Base-by-base conservation (phyloP, 768 basidiomycete genomes). In the Mycena galopus region DNA sequence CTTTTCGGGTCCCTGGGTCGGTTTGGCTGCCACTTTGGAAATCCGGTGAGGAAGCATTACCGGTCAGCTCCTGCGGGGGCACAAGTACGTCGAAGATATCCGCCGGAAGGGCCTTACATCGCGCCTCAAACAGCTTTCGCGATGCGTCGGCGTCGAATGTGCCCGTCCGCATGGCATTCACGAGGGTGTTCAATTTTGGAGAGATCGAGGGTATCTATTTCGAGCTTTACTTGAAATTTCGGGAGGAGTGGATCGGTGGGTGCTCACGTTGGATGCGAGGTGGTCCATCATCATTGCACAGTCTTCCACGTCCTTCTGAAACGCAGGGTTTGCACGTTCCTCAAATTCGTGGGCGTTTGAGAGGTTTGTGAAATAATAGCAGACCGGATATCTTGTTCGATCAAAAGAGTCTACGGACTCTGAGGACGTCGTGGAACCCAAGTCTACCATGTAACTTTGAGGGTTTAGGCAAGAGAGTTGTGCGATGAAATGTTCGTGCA, bases 101-200 rank as follows among this genome's bases (percentile, higher is more conserved):
- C 4, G 83, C 80, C 37, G 87, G 84, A 17, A 89, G 77, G 8
- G 86, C 81, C 65, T 83, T 83, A 71, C 84, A 86, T 8, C 88
- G 77, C 14, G 87, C 86, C 71, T 89, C 88, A 65, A 89, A 88
- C 56, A 88, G 79, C 61, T 85, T 86, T 14, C 86, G 82, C 2
- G 87, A 79, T 60, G 86, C 87, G 42, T 90, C 86, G 1, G 87
- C 88, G n/a, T 81, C 83, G 72, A 88, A 88, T 30, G 82, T 83
- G 32, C 86, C 86, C 3, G 81, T 75, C 0, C 76, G 81, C 88
- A 90, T 89, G n/a, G 86, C 84, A 42, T 82, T 83, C 14, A 86
- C 83, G 12, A 90, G 79, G 0, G 85, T 79, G 44, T 83, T 84
- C 68, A 88, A 78, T 66, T 87, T 88, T 1, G 70, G 63, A 4